Base-by-base conservation (phyloP, 2,329 filamentous ascomycete genomes). In the Chaetothyriales sp. region DNA sequence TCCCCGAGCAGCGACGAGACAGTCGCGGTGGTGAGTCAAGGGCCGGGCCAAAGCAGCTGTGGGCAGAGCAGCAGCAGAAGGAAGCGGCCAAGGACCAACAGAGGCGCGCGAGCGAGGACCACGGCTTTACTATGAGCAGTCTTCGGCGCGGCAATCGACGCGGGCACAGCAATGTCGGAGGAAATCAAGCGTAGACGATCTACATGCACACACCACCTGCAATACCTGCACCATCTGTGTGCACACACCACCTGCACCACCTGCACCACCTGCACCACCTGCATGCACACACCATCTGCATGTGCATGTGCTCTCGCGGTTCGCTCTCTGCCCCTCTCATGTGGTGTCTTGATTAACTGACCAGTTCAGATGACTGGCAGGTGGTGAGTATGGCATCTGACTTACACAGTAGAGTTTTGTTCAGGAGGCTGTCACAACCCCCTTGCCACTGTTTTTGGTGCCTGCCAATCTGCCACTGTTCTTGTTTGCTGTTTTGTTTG, bases 1-100 rank as follows among this genome's bases (percentile, higher is more conserved):
- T 69, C 13, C 70, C 70, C 37, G 70, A 73, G 52, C 67, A 70
- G 54, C 66, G 65, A 51, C 64, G 69, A 50, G 62, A 70, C 53
- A 67, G 65, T 51, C 65, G 69, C 51, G 64, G 67, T 33, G 65
- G 56, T 48, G 62, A 63, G 44, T 55, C 55, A 51, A 66, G 56
- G 51, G 52, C 54, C 40, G 66, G 64, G 56, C 61, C 62, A 45
- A 64, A 60, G 50, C 53, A 62, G n/a, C 58, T 68, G 15, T 51
- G 51, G 19, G 48, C 37, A 18, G 58, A 58, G 45, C 51, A 25
- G 47, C 43, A 22, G 58, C n/a, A n/a, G n/a, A 58, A 48, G 48
- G 20, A 19, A 54, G 40, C 50, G 18, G 47, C 47, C 29, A 61
- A 54, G 47, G 65, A 65, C 50, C 64, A 63, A 19, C 59, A 60